Conservation (phyloP, 169 alveolate genomes). For the Plasmodium ovale region DNA sequence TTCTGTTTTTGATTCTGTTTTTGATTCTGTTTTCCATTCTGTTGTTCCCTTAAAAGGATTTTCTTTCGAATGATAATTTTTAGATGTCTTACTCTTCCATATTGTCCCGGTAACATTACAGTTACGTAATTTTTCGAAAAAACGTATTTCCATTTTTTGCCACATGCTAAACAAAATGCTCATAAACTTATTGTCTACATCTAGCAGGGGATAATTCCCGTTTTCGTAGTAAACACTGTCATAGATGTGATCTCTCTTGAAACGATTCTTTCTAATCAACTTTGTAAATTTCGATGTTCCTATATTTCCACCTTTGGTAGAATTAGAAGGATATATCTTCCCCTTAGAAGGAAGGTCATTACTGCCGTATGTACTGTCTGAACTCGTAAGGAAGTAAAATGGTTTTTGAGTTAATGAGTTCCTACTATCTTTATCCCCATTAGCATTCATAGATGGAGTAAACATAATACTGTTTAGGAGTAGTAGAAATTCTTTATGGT, state of each 20-base stretch:
- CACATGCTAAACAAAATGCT: constrained; percentile 54
- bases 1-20: too few relatives aligned
- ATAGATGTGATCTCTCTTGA: too few relatives aligned
- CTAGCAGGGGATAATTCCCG: constrained; percentile 16
- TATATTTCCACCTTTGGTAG: background rate
- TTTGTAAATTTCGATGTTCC: background rate
- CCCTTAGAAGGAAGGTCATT: background rate
- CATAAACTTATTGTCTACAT: constrained; percentile 37
- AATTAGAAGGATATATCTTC: background rate
- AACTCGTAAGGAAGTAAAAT: background rate
- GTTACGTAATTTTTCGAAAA: background rate
- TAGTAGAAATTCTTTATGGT: constrained; percentile 1
- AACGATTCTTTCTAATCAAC: too few relatives aligned
- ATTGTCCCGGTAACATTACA: background rate
- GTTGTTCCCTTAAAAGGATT: background rate
- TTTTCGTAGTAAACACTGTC: background rate
- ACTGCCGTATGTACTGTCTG: background rate
- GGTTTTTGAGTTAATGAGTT: background rate
- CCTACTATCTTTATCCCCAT: background rate
- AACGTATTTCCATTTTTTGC: constrained; percentile 49
- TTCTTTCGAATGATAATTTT: too few relatives aligned
- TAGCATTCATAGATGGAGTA: background rate
- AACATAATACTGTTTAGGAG: constrained; percentile 2
- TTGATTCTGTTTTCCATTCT: background rate
- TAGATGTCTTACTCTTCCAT: too few relatives aligned